These are phyloP conservation scores for Papilionanthe hybrid DNA, from an alignment of 116 monocot species.

Conservation along the genomic window DNA sequence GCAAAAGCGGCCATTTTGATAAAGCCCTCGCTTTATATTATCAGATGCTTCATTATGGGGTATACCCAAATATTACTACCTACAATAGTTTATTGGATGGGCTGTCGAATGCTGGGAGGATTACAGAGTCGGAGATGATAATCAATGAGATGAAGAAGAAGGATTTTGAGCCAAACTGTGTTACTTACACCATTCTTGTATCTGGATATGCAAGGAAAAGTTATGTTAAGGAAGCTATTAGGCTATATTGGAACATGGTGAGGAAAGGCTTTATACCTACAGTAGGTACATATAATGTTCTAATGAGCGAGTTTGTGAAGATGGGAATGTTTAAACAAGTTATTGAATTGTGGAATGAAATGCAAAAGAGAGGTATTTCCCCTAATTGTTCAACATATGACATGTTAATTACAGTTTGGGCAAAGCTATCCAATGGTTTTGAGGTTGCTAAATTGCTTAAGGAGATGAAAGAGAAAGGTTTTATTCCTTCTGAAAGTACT, in stretches of 20 bases:
- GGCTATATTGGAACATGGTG: constrained; percentile 84
- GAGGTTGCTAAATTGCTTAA: constrained; percentile 58
- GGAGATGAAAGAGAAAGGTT: constrained; percentile 75
- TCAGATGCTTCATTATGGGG: constrained; percentile 46
- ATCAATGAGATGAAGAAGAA: constrained; percentile 58
- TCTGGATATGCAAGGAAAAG: constrained; percentile 66
- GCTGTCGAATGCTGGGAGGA: constrained; percentile 45
- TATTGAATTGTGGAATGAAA: constrained; percentile 67
- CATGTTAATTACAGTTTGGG: constrained; percentile 86
- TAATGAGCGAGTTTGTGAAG: constrained; percentile 75
- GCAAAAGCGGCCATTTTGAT: constrained; percentile 58
- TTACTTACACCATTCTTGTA: constrained; percentile 71
- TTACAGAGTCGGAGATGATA: constrained; percentile 51
- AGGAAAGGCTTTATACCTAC: constrained; percentile 67
- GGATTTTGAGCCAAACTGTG: constrained; percentile 37
- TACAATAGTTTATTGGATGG: constrained; percentile 66
- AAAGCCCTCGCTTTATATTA: constrained; percentile 53
- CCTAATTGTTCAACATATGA: constrained; percentile 85
- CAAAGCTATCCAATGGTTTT: constrained; percentile 41
- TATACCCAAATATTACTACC: constrained; percentile 61
- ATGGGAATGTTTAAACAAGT: constrained; percentile 87
- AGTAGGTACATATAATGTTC: constrained; percentile 76
- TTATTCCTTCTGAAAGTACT: constrained; percentile 51
- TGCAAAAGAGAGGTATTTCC: constrained; percentile 59
- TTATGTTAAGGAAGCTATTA: constrained; percentile 67